Conservation (phyloP, 2,329 filamentous ascomycete genomes). For the Neopestalotiopsis sp. region DNA sequence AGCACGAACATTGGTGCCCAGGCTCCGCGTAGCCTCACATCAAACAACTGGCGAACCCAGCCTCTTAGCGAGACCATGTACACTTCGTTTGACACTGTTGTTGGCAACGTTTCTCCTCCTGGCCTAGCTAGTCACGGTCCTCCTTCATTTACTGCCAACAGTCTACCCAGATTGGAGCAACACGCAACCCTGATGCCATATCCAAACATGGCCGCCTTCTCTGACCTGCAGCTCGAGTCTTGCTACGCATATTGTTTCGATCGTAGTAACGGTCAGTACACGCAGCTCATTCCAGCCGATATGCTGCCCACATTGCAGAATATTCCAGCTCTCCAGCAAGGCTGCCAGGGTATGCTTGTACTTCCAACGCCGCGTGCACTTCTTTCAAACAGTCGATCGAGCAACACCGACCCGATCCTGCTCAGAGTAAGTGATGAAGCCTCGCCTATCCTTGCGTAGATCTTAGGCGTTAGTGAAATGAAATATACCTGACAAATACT, state of each 20-base stretch:
- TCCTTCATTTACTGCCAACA: conserved; percentile 19
- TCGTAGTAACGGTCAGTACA: conserved; percentile 57
- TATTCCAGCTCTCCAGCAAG: conserved; percentile 47
- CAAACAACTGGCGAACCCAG: conserved; percentile 36
- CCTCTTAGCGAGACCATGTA: conserved; percentile 22
- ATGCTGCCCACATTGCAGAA: conserved; percentile 51
- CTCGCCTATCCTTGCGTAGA: conserved; percentile 2
- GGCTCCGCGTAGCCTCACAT: conserved; percentile 29
- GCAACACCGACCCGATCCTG: conserved; percentile 41
- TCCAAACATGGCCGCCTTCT: conserved; percentile 20
- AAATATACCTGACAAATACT: neutral
- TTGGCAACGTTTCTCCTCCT: conserved; percentile 3
- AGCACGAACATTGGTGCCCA: conserved; percentile 21
- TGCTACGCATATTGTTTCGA: conserved; percentile 57
- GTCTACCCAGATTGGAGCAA: conserved; percentile 25
- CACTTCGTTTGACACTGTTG: conserved; percentile 25
- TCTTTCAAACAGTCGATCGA: conserved; percentile 42
- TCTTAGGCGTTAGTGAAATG: conserved; percentile 15
- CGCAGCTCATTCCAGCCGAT: conserved; percentile 61
- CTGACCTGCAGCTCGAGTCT: conserved; percentile 32
- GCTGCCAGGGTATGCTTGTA: conserved; percentile 49
- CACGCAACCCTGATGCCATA: conserved; percentile 21
- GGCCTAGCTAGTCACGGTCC: conserved; percentile 20
- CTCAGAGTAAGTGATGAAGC: conserved; percentile 42
- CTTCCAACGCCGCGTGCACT: conserved; percentile 46